These are phyloP conservation scores for Puya raimondii DNA, from an alignment of 176 grass and related monocot genomes.

Conservation along the genomic window DNA sequence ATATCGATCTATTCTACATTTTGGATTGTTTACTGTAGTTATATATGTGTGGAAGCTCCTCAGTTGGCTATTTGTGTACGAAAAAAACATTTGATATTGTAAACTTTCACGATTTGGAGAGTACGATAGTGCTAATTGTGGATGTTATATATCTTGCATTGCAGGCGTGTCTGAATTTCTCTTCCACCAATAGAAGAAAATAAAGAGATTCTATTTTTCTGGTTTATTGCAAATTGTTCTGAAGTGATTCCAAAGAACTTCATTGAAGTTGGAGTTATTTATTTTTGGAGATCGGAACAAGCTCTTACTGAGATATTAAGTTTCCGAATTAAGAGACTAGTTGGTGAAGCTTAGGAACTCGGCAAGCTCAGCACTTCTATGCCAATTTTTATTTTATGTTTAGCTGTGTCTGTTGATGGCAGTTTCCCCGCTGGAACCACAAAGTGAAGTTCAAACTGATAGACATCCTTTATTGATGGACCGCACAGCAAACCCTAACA, in stretches of 20 bases:
- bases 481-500: constrained; percentile 23
- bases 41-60: background rate
- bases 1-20: background rate
- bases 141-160: background rate
- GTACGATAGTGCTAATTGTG: background rate
- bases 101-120: background rate
- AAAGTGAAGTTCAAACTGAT: constrained; percentile 24
- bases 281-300: background rate
- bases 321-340: constrained; percentile 1
- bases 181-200: background rate
- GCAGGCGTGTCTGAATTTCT: background rate
- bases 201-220: background rate
- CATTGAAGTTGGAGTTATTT: background rate
- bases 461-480: constrained; percentile 35
- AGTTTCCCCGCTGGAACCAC: constrained; percentile 10
- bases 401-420: constrained; percentile 12
- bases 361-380: constrained; percentile 13
- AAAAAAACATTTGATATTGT: background rate
- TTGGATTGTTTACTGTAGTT: background rate
- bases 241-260: background rate
- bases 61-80: background rate
- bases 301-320: background rate
- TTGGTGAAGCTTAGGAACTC: constrained; percentile 1
- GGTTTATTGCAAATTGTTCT: background rate
- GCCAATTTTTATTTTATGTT: constrained; percentile 3